A percentile compares a stretch with the other conserved stretches of the same genome.
These are phyloP conservation scores for Plasmodium gonderi DNA, from an alignment of 169 alveolate species.

Conservation along the genomic window DNA sequence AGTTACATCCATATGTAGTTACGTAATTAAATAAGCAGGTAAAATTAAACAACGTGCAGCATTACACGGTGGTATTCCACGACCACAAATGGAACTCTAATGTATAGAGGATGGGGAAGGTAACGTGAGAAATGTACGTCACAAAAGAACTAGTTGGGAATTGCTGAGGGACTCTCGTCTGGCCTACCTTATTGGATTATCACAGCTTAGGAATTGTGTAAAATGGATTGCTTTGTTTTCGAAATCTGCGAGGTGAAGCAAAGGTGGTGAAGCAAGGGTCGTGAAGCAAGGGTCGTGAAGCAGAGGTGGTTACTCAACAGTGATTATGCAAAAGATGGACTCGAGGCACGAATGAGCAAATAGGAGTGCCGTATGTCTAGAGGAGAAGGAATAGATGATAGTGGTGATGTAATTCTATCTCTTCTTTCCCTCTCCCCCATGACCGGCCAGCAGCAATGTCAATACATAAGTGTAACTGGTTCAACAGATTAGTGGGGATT, in stretches of 20 bases:
- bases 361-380: too few species aligned
- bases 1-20: too few species aligned
- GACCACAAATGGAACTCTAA: not conserved
- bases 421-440: too few species aligned
- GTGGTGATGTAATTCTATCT: too few species aligned
- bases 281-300: not conserved
- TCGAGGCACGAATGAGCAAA: not conserved
- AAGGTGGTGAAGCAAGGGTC: not conserved
- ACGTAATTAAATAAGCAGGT: too few species aligned
- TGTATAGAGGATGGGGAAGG: not conserved
- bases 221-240: slow-evolving; percentile 11
- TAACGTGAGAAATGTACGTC: too few species aligned
- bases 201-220: slow-evolving; percentile 2
- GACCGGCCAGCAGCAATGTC: too few species aligned
- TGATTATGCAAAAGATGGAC: not conserved
- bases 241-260: slow-evolving; percentile 16
- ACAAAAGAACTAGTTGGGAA: too few species aligned
- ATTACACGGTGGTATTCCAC: not conserved
- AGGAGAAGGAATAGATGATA: too few species aligned
- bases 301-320: not conserved
- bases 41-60: not conserved
- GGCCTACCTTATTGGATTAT: slow-evolving; percentile 39
- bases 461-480: too few species aligned
- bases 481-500: not conserved
- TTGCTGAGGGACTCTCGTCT: too few species aligned